phyloP scores from a whole-genome alignment of 2,329 filamentous ascomycete genomes.

The Penicillium sp. region DNA sequence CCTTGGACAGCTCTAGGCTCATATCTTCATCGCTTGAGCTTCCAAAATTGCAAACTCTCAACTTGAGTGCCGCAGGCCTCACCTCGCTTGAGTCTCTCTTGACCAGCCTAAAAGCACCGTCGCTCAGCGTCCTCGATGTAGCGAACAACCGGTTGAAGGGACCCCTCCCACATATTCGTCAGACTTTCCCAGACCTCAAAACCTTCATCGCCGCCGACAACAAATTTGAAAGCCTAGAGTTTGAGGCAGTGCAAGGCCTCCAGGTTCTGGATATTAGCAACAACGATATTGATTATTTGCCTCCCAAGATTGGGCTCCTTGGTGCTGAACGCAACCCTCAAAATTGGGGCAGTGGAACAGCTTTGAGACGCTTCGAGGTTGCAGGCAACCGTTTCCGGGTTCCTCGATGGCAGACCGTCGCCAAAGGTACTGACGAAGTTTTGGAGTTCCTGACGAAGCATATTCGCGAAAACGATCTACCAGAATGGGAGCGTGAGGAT shows the following conservation, averaged over 20 bases:
- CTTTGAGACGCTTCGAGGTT: conserved; percentile 68
- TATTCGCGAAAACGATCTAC: conserved; percentile 56
- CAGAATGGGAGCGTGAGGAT: conserved; percentile 35
- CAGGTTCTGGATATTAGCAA: conserved; percentile 75
- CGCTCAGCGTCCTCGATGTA: conserved; percentile 73
- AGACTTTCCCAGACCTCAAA: conserved; percentile 66
- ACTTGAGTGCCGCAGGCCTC: conserved; percentile 71
- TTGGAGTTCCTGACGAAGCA: conserved; percentile 76
- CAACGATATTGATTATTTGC: conserved; percentile 80
- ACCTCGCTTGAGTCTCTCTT: conserved; percentile 66
- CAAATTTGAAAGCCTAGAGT: conserved; percentile 68
- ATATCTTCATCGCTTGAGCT: conserved; percentile 67
- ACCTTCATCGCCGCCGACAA: conserved; percentile 78
- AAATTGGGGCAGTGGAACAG: conserved; percentile 46
- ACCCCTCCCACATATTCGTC: conserved; percentile 63
- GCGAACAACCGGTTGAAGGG: conserved; percentile 76
- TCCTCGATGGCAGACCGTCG: conserved; percentile 77
- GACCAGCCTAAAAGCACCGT: conserved; percentile 67
- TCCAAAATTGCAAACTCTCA: conserved; percentile 73
- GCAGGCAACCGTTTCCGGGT: conserved; percentile 85
- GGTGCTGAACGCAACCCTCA: conserved; percentile 52
- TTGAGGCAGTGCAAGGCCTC: conserved; percentile 71
- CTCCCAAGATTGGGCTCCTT: conserved; percentile 76
- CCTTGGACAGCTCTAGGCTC: conserved; percentile 63
- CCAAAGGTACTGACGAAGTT: conserved; percentile 82